Base-by-base conservation (phyloP, 192 early-diverging fungal species). In the Entrophospora sp. region DNA sequence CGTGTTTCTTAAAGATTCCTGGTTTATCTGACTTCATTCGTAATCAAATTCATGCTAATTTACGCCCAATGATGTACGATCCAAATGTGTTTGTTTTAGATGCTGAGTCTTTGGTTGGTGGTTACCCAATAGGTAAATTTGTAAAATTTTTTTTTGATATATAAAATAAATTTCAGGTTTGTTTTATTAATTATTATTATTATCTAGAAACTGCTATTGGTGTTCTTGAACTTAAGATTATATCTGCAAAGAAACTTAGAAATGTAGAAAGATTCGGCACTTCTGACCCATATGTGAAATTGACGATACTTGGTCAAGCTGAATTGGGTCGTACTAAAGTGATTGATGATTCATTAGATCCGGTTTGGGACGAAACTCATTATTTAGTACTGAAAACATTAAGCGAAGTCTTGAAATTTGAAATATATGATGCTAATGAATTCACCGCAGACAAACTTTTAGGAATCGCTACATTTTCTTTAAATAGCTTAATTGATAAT, bases 191-290 rank as follows among this genome's bases (percentile, higher is more conserved):
- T n/a, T 36, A 25, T 27, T 32, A 1, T 53, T 61, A 38, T 57
- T 13, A 18, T 64, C 43, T 72, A 64, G 85, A 92, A 46, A 73
- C 82, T 30, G 89, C 92, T 28, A 85, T 89, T 64, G 97, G 97
- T 66, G 89, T 99, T 9, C 78, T 97, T 5, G 82, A 86, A 44
- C 72, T 95, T 44, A 85, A 80, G 31, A 73, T 99, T 37, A 83
- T 87, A 62, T 83, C 86, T 36, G 97, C 89, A 22, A 87, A 84
- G 46, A 82, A 81, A 7, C 73, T 99, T 57, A 89, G 86, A 72
- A 96, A 96, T 73, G 74, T 79, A 25, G 97, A 97, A 71, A 75
- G 90, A 16, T 84, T 94, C 58, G 92, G 93, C 66, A 88, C 83
- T 63, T 84, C 89, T 20, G 97, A 99, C 72, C 97, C 97, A 25